Evolutionary conservation across 495 filamentous ascomycete genomes (phyloP), one percentile per base, ranked within the genome.

Genomic region (Hyaloscypha hepaticicola): DNA sequence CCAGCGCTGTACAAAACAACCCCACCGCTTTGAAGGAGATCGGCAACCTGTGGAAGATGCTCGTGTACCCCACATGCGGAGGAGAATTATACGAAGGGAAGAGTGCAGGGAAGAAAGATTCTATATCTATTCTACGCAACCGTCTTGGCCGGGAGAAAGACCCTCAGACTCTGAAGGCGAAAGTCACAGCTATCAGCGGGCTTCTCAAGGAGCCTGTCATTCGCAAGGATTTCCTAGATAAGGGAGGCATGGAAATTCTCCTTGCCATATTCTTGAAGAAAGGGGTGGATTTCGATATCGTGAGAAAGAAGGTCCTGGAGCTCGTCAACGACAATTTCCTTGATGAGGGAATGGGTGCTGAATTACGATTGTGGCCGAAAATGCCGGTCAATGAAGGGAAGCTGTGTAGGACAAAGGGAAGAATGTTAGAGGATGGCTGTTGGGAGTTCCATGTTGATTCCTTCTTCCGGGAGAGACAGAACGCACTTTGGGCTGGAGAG

Each of bases 1-100:
- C 79, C 7, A 81, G 77, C 0, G 72, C 87, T 0, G 62, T 86
- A 26, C 83, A 86, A 61, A 90, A 89, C 73, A 90, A 90, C 72
- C 82, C 83, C 25, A 82, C 80, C 25, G 86, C 87, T 0, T 77
- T 88, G 48, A 66, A 70, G 21, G 76, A 79, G 55, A 75, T 85
- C 1, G 72, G 73, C n/a, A 62, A 69, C 6, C 75, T 76, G 27
- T 83, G 80, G 75, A 69, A 73, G 1, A 45, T 52, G 24, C 70
- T 78, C 1, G 59, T 76, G 50, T 69, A 64, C 19, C 74, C 70
- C 55, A 26, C 58, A 66, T 66, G 72, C 62, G 45, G 34, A 5
- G 3, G 38, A 6, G 50, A 62, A 19, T 6, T 53, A 1, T 27
- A 38, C 14, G 51, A 56, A 14, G 24, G 19, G 25, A 61, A 60